Base-by-base conservation (phyloP, 306 rosid species). In the Lathyrus sativus region DNA sequence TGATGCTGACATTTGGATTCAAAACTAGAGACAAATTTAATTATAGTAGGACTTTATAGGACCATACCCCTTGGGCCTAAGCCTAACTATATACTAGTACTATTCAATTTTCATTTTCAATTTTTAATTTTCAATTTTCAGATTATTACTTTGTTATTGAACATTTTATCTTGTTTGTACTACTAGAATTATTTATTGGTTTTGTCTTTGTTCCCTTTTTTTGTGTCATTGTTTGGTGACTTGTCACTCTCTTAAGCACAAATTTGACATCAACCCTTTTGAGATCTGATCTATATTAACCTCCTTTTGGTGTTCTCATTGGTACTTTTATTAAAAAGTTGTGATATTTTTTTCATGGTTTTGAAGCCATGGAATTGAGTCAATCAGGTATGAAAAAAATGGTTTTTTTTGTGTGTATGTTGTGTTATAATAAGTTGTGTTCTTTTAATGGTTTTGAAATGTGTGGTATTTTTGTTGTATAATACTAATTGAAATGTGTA, bases 121-220 rank as follows among this genome's bases (percentile, higher is more conserved):
- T 74, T 50, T 50, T 50, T 22, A 22, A 29, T 74, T 70, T 80
- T 67, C 26, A 63, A 68, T 69, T 70, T 80, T 67, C 26, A 63
- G 63, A 62, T 56, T 39, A 11, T 24, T 33, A 1, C 9, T 56
- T 76, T 35, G 57, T 62, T 19, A 43, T 9, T 15, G 50, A 43
- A 54, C 41, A 13, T 54, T 28, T 65, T 54, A 60, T 53, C 43
- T 39, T 46, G 61, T 39, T 69, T 7, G 48, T 70, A 48, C 41
- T 65, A 48, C 33, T 31, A 24, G 9, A 44, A 53, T 3, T 78
- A 66, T 71, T 80, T 11, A 74, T 70, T 53, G 44, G 5, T 35
- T 61, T 63, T 82, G 81, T 72, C 83, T 24, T 62, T 82, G 76
- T 75, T 67, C 64, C 73, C 78, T 41, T 54, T 67, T 71, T 10